Percentiles rank a stretch among this genome's conserved stretches.
Evolutionary conservation across 192 early-diverging fungal species (phyloP).

Genomic region (Podila minutissima): DNA sequence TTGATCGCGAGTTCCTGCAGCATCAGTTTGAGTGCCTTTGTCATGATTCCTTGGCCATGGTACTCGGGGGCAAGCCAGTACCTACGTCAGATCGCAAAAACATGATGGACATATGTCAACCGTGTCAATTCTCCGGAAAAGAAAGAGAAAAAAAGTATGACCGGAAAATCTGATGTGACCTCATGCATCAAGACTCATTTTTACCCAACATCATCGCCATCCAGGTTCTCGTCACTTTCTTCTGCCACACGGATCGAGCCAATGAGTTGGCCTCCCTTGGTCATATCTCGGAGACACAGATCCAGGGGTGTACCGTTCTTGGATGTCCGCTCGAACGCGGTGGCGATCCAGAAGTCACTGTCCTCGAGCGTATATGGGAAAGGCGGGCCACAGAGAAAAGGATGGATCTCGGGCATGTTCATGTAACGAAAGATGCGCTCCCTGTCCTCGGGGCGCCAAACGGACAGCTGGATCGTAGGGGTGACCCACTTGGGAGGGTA

Average conservation of each 20-base stretch:
- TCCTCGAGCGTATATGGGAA: slow-evolving; percentile 27
- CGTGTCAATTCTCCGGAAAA: neutral
- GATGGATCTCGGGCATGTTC: slow-evolving; percentile 22
- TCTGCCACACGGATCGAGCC: slow-evolving; percentile 10
- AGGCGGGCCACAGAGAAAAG: slow-evolving; percentile 22
- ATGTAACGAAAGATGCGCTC: slow-evolving; percentile 1
- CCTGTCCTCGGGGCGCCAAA: neutral
- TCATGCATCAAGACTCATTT: neutral
- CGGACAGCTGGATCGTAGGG: neutral
- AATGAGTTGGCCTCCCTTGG: slow-evolving; percentile 20
- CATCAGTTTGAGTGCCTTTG: slow-evolving; percentile 30
- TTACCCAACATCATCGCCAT: slow-evolving; percentile 42
- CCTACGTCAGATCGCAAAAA: slow-evolving; percentile 1
- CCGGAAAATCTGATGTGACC: neutral
- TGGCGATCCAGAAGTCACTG: slow-evolving; percentile 21
- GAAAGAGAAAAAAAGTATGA: neutral
- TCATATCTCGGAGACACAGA: slow-evolving; percentile 23
- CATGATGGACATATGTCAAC: neutral
- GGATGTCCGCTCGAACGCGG: slow-evolving; percentile 16
- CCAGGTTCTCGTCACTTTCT: slow-evolving; percentile 25
- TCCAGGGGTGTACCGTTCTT: slow-evolving; percentile 19
- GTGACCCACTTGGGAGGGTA: neutral
- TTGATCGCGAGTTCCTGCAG: slow-evolving; percentile 13
- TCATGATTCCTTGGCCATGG: slow-evolving; percentile 39
- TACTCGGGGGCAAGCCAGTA: slow-evolving; percentile 44